A percentile compares a stretch with the other conserved stretches of the same genome.
These are phyloP conservation scores for Fusarium xyrophilum DNA, from an alignment of 2,329 filamentous ascomycete species.

Conservation along the genomic window DNA sequence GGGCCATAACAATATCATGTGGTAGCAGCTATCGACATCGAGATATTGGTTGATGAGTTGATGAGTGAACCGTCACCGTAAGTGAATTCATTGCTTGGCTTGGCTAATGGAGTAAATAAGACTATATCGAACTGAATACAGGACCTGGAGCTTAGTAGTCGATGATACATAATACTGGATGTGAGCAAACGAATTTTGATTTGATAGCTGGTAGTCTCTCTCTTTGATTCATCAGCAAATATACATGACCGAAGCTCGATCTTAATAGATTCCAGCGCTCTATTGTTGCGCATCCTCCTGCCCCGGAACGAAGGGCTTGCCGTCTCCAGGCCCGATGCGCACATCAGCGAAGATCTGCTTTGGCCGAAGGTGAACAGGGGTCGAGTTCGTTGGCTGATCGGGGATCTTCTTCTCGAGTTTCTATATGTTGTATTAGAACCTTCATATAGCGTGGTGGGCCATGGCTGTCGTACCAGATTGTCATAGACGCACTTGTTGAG, in stretches of 20 bases:
- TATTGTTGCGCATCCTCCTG: constrained; percentile 49
- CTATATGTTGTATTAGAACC: constrained; percentile 51
- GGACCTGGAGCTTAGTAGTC: background rate
- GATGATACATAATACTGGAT: background rate
- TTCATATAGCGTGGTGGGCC: background rate
- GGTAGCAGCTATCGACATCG: background rate
- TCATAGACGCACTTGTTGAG: constrained; percentile 96
- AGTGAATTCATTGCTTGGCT: background rate
- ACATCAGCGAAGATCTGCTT: constrained; percentile 68
- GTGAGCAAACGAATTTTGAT: constrained; percentile 11
- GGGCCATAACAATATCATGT: background rate
- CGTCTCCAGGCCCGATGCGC: constrained; percentile 52
- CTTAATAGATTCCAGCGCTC: constrained; percentile 28
- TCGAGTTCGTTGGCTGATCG: constrained; percentile 71
- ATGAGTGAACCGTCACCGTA: background rate
- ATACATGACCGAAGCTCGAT: constrained; percentile 41
- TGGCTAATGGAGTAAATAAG: background rate
- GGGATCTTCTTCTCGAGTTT: constrained; percentile 84
- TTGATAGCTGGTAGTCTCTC: constrained; percentile 30
- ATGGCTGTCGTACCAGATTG: constrained; percentile 74
- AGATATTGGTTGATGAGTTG: background rate
- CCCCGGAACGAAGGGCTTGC: constrained; percentile 52
- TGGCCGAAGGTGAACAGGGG: constrained; percentile 75
- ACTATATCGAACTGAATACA: background rate
- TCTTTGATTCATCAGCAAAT: constrained; percentile 44